phyloP scores from a whole-genome alignment of 164 flowering plant species.

The Kingdonia uniflora region DNA sequence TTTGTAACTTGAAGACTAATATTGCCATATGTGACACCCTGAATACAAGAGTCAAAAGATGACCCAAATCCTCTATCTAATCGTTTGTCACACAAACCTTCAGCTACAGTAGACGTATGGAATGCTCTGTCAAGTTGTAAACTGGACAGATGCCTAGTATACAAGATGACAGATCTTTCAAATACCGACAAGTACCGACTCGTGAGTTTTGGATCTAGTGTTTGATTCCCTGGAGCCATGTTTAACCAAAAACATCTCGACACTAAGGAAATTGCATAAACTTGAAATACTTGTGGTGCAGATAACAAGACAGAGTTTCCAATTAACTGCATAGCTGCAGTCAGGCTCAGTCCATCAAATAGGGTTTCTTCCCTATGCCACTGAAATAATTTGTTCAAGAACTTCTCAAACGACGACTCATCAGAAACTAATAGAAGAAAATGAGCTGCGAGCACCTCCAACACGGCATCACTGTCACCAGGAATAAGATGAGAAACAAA shows the following conservation, averaged over 20 bases:
- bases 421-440: constrained; percentile 40
- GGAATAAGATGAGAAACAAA: constrained; percentile 19
- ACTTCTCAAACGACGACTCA: constrained; percentile 25
- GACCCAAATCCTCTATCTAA: constrained; percentile 11
- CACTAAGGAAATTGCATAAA: constrained; percentile 51
- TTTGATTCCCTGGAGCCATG: constrained; percentile 10
- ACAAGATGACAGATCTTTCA: constrained; percentile 51
- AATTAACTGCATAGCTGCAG: constrained; percentile 44
- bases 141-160: constrained; percentile 26
- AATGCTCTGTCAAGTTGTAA: constrained; percentile 13
- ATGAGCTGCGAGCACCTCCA: constrained; percentile 58
- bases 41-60: constrained; percentile 38
- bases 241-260: constrained; percentile 29
- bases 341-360: constrained; percentile 34
- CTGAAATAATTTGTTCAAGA: constrained; percentile 25
- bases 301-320: constrained; percentile 30
- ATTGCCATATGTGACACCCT: constrained; percentile 25
- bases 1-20: constrained; percentile 23
- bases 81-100: constrained; percentile 13
- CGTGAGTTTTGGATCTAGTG: constrained; percentile 14
- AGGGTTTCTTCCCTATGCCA: constrained; percentile 10
- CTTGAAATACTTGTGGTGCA: constrained; percentile 51
- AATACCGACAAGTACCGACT: constrained; percentile 36
- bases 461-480: constrained; percentile 31
- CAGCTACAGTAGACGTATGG: constrained; percentile 5